phyloP scores from a whole-genome alignment of 768 basidiomycete species.

The Baorangia bicolor region DNA sequence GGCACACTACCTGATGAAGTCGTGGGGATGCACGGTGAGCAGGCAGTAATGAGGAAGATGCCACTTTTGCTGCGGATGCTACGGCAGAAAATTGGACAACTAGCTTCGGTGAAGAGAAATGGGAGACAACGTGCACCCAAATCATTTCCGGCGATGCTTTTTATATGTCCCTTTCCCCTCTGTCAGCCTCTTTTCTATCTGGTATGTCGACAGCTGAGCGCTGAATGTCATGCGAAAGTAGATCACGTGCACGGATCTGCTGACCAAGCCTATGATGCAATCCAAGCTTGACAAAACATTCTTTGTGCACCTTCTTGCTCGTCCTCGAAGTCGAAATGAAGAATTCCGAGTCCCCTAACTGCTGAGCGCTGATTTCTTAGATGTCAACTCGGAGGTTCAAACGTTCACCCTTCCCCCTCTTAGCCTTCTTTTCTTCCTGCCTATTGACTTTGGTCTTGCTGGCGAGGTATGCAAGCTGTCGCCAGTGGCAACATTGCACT shows the following conservation, averaged over 20 bases:
- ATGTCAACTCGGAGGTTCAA: not conserved
- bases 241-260: conserved; percentile 12
- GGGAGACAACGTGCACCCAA: not conserved
- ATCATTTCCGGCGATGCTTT: conserved; percentile 17
- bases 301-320: not conserved
- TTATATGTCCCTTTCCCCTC: conserved; percentile 13
- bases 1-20: conserved; percentile 27
- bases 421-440: not conserved
- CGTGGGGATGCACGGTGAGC: conserved; percentile 13
- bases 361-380: too few relatives aligned
- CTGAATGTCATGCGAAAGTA: conserved; percentile 8
- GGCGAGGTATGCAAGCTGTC: not conserved
- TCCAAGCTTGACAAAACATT: too few relatives aligned
- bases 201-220: not conserved
- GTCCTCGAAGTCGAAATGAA: too few relatives aligned
- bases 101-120: conserved; percentile 7
- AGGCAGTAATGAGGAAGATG: conserved; percentile 2
- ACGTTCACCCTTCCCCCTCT: too few relatives aligned
- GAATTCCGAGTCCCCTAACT: too few relatives aligned
- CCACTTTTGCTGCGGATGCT: conserved; percentile 14
- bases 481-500: not conserved
- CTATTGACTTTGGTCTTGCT: not conserved
- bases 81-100: conserved; percentile 6
- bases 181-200: conserved; percentile 12
- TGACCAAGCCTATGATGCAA: not conserved